phyloP scores from a whole-genome alignment of 371 early-diverging fungal genomes.

The Mucor sp. region DNA sequence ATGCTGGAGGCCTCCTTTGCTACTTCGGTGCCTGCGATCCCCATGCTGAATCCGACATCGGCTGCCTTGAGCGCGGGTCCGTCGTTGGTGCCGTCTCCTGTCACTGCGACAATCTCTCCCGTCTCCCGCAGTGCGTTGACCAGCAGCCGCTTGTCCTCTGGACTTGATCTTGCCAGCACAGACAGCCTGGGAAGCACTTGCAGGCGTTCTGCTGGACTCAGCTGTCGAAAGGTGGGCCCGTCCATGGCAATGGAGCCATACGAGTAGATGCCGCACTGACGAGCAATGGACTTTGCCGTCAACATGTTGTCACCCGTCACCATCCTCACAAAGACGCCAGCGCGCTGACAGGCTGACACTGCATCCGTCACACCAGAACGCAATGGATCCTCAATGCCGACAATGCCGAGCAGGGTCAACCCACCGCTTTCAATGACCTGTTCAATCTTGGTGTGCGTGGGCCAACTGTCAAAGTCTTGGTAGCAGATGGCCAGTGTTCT shows the following conservation, averaged over 20 bases:
- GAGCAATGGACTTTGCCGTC: constrained; percentile 77
- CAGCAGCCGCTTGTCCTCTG: constrained; percentile 76
- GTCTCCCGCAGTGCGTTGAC: constrained; percentile 63
- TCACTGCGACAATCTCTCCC: constrained; percentile 79
- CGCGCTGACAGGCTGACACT: constrained; percentile 64
- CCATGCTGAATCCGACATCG: constrained; percentile 86
- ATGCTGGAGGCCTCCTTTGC: constrained; percentile 83
- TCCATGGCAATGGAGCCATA: constrained; percentile 66
- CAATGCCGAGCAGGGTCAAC: constrained; percentile 59
- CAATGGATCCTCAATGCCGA: constrained; percentile 80
- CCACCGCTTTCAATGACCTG: constrained; percentile 44
- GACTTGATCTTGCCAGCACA: constrained; percentile 76
- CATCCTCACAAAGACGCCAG: constrained; percentile 85
- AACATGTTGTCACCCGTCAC: constrained; percentile 82
- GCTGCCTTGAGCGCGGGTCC: constrained; percentile 80
- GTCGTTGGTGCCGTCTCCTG: constrained; percentile 84
- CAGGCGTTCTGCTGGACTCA: constrained; percentile 53
- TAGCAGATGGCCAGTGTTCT: constrained; percentile 75
- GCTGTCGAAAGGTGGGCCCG: constrained; percentile 67
- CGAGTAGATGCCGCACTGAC: constrained; percentile 68
- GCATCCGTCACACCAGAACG: constrained; percentile 71
- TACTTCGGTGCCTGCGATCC: constrained; percentile 81
- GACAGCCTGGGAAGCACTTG: constrained; percentile 62
- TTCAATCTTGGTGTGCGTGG: constrained; percentile 48
- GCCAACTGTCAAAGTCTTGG: constrained; percentile 65